Percentiles rank a stretch among this genome's conserved stretches.
Conservation (phyloP, 306 rosid species). For the Dryas alaskensis region DNA sequence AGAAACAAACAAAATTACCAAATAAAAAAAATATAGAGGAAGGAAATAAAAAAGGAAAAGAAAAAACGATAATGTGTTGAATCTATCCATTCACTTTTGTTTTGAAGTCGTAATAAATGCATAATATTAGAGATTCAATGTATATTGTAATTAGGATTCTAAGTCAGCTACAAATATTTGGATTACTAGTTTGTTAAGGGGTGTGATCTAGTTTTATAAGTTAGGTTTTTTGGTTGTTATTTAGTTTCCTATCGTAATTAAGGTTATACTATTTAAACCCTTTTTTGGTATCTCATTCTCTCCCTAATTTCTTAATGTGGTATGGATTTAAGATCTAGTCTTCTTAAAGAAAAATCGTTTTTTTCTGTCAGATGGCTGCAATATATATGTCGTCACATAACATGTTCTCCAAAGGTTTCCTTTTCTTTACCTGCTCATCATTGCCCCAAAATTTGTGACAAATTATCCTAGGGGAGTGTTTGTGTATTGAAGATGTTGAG, state of each 20-base stretch:
- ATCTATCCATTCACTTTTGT: not conserved
- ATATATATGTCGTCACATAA: not conserved
- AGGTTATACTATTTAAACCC: not conserved
- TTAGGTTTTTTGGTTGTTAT: not conserved
- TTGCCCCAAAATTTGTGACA: not conserved
- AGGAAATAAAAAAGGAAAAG: not conserved
- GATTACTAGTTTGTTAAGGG: not conserved
- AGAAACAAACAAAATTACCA: conserved; percentile 8
- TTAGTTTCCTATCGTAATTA: not conserved
- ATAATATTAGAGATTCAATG: not conserved
- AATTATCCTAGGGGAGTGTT: not conserved
- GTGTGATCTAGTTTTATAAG: not conserved
- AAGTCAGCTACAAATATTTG: not conserved
- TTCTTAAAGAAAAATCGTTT: not conserved
- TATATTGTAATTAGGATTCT: not conserved
- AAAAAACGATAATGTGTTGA: not conserved
- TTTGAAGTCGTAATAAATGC: not conserved
- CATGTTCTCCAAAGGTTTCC: not conserved
- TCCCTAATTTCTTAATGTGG: not conserved
- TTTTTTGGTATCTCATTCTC: not conserved
- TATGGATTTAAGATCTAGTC: not conserved
- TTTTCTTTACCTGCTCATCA: not conserved
- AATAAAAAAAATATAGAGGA: conserved; percentile 15
- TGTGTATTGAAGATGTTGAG: not conserved
- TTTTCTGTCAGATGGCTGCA: not conserved